A percentile compares a stretch with the other conserved stretches of the same genome.
phyloP scores from a whole-genome alignment of 2,329 filamentous ascomycete species.

The Colletotrichum tropicale region DNA sequence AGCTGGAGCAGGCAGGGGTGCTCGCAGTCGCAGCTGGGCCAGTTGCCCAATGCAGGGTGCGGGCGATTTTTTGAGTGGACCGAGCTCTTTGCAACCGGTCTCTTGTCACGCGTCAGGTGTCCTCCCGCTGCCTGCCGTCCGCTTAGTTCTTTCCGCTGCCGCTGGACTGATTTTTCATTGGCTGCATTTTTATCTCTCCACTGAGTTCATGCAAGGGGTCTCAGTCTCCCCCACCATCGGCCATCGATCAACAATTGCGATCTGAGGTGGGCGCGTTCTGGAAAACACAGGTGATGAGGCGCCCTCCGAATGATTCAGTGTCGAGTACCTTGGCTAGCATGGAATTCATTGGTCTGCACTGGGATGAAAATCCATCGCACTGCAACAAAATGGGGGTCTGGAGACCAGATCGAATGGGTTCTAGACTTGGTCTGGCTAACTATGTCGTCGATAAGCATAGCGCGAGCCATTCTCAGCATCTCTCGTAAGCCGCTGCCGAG shows the following conservation, averaged over 20 bases:
- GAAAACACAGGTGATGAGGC: not conserved
- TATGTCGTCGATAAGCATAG: not conserved
- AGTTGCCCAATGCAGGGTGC: not conserved
- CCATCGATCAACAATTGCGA: not conserved
- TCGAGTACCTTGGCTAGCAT: not conserved
- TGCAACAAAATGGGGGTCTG: not conserved
- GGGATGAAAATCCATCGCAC: not conserved
- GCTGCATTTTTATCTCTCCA: not conserved
- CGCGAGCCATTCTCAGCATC: not conserved
- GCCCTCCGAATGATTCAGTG: not conserved
- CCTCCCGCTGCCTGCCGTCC: not conserved
- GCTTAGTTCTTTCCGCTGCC: not conserved
- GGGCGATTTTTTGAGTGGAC: constrained; percentile 1
- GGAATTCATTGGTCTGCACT: not conserved
- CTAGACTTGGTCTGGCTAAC: not conserved
- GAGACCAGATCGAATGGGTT: not conserved
- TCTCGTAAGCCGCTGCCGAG: not conserved
- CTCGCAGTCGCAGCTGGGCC: not conserved
- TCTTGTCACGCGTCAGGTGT: constrained; percentile 6
- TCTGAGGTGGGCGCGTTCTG: not conserved
- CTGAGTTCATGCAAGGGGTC: constrained; percentile 7
- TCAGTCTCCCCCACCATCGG: not conserved
- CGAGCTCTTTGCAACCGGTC: not conserved
- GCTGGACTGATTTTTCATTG: constrained; percentile 17
- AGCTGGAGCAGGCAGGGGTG: not conserved